Base-by-base conservation (phyloP, 2,329 filamentous ascomycete genomes). In the Colletotrichum costaricense region DNA sequence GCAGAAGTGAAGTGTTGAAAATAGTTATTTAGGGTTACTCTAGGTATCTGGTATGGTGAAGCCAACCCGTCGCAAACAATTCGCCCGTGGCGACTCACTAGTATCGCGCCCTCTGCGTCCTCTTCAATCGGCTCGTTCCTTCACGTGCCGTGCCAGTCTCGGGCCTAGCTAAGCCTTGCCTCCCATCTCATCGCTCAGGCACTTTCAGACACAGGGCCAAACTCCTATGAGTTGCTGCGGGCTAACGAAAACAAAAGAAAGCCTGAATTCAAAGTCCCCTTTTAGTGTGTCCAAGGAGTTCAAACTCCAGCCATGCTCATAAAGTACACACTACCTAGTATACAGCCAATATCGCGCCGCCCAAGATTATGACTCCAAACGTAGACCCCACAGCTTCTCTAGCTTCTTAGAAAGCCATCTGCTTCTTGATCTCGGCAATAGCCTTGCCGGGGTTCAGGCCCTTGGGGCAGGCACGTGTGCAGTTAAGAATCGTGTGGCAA, bases 401-500 rank as follows among this genome's bases (percentile, higher is more conserved):
- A 22, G 59, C 68, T 63, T 63, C 33, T 77, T 83, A 88, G 49
- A 90, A 85, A 70, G 95, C 91, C 94, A 98, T 93, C 87, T 93
- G 91, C 93, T 98, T 98, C 94, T 98, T 98, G 85, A 98, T 98
- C 89, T 98, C 94, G 66, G 95, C 95, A 86, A 99, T 97, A 22
- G 97, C 97, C 82, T 94, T 89, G 76, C 94, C 97, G 24, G 97
- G 97, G 89, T 99, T 99, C 79, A 99, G 86, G 58, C 97, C 97
- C 94, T 99, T 99, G 82, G 97, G 97, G 86, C 97, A 99, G 69
- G 96, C 98, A 84, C 95, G 90, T 78, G 95, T 96, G 92, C 96
- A 99, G 91, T 99, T 99, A 79, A 99, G 91, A 82, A 99, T 99
- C 76, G 97, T 99, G 89, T 99, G 97, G 90, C 97, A 99, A 81